Base-by-base conservation (phyloP, 1,284 basidiomycete genomes). In the Ustilago vetiveriae region DNA sequence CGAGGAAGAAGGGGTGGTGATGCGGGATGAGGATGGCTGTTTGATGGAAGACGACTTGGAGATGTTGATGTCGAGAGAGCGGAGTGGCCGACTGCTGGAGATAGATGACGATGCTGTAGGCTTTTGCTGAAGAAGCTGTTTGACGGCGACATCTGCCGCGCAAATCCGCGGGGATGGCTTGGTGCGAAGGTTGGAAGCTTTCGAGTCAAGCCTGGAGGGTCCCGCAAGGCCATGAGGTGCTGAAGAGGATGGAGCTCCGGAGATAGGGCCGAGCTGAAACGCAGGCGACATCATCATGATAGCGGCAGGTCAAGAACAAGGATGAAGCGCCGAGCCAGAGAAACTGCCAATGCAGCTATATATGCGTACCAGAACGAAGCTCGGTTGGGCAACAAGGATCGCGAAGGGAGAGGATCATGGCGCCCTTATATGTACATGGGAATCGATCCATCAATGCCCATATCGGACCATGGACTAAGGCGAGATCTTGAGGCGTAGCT, bases 201-300 rank as follows among this genome's bases (percentile, higher is more conserved):
- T 14, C 4, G 6, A 6, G 33, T 14, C 33, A n/a, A 35, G 39
- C 21, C 19, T 23, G 6, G 32, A 36, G 17, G 37, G 42, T 21
- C 27, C 27, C 6, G 27, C 27, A 13, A 29, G 13, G 27, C 13
- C 27, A 29, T 29, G 27, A 13, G 36, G 29, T 21, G 29, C 29
- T 4, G 60, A 43, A 8, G 19, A 17, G 1, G 60, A 22, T 16
- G 22, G 16, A 23, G 46, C 33, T 19, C 35, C 22, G 16, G 53
- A 6, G 37, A 56, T 9, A 16, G 33, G 51, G 13, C 39, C 36
- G 7, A 22, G 39, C 19, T 44, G 26, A 30, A 19, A 13, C 19
- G 37, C 2, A 21, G 60, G 21, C 8, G 60, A 44, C 60, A 65
- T 49, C 21, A 57, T 53, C 62, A 58, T 57, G 49, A 22, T 27